Base-by-base conservation (phyloP, 75 land plant species). In the Pinus taeda region DNA sequence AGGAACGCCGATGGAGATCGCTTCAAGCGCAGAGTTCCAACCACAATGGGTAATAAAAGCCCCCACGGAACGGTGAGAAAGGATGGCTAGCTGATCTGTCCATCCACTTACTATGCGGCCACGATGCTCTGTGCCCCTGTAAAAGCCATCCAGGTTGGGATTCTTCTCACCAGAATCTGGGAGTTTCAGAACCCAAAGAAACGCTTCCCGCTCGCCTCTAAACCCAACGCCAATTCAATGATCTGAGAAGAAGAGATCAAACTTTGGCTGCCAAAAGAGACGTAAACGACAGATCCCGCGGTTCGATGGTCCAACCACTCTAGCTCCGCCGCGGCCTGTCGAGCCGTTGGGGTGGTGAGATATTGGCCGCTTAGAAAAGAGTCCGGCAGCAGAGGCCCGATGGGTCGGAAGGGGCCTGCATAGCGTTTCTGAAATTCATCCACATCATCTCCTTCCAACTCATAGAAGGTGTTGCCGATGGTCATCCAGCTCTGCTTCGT, bases 231-330 rank as follows among this genome's bases (percentile, higher is more conserved):
- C 39, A 83, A 24, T 57, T 83, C 81, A 3, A 18, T 24, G 26
- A 75, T 45, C 64, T 83, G 77, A 42, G 60, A 24, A 36, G 26
- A 22, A 73, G 81, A 75, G 1, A 74, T 55, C 21, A 42, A 55
- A 15, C 75, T 57, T 7, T 75, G 29, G 73, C 81, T 83, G 21
- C 81, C 81, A 26, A 79, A 79, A 20, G 82, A 57, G 21, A 83
- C 33, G 55, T 75, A 79, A 3, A 76, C 15, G 6, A 83, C 67
- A 0, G 81, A 79, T 3, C 24, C 6, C 5, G 20, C 7, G 17
- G 21, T 17, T 7, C 21, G 20, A 59, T 59, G 45, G 45, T 42
- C 45, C 6, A 42, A 42, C 45, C 45, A 42, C 4, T 42, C 45
- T 4, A 42, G 0, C 45, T 42, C 45, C 45, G 45, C 45, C 3